Evolutionary conservation across 2,329 filamentous ascomycete genomes (phyloP).

Genomic region (Pseudogymnoascus sp.): DNA sequence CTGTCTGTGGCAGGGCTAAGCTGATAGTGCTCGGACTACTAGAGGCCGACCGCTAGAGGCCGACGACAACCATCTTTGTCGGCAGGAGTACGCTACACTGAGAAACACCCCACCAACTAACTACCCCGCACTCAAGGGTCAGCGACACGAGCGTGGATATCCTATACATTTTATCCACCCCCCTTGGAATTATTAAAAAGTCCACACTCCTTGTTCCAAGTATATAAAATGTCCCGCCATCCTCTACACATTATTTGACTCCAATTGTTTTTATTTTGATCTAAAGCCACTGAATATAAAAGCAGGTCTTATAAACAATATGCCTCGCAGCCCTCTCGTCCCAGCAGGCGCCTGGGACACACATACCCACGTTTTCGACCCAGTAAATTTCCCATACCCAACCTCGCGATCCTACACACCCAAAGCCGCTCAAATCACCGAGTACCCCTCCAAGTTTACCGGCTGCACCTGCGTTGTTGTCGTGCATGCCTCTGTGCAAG

Average conservation of each 20-base stretch:
- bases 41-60: background rate
- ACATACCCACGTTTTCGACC: conserved; percentile 24
- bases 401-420: conserved; percentile 24
- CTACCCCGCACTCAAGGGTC: background rate
- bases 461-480: conserved; percentile 24
- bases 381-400: conserved; percentile 20
- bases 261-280: background rate
- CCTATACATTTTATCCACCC: background rate
- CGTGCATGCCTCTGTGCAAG: conserved; percentile 26
- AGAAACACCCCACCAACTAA: background rate
- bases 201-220: background rate
- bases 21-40: background rate
- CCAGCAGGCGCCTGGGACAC: conserved; percentile 19
- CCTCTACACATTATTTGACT: background rate
- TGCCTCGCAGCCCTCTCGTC: conserved; percentile 2
- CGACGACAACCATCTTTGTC: background rate
- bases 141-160: background rate
- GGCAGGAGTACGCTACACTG: background rate
- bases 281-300: background rate
- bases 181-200: background rate
- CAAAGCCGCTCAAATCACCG: conserved; percentile 20
- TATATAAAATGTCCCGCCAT: background rate
- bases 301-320: background rate
- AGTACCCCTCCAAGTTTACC: conserved; percentile 22
- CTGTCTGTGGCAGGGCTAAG: background rate